These are phyloP conservation scores for Microthyrium microscopicum DNA, from an alignment of 2,329 filamentous ascomycete genomes.

Conservation along the genomic window DNA sequence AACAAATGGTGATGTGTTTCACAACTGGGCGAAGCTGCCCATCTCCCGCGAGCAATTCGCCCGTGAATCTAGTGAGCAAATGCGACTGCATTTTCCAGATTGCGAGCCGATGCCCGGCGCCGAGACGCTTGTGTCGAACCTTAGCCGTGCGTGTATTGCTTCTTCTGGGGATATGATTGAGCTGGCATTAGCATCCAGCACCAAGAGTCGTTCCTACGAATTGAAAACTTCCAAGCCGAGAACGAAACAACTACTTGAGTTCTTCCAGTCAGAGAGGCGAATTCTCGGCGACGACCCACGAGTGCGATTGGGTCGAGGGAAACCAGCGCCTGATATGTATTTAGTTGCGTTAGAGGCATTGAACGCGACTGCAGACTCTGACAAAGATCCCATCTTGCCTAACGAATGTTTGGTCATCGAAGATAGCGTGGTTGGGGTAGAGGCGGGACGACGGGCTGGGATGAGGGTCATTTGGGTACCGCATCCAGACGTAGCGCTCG, in stretches of 20 bases:
- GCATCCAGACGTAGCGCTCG: conserved; percentile 58
- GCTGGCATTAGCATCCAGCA: conserved; percentile 75
- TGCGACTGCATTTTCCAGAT: conserved; percentile 53
- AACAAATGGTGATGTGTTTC: conserved; percentile 40
- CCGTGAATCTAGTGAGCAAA: conserved; percentile 41
- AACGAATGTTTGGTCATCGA: conserved; percentile 93
- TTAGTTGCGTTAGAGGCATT: conserved; percentile 69
- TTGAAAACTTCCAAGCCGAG: conserved; percentile 68
- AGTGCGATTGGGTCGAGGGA: conserved; percentile 62
- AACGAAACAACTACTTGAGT: conserved; percentile 33
- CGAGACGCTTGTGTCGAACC: conserved; percentile 43
- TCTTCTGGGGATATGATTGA: conserved; percentile 39
- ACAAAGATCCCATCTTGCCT: conserved; percentile 48
- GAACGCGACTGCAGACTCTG: conserved; percentile 49
- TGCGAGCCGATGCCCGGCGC: conserved; percentile 70
- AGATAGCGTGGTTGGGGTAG: conserved; percentile 83
- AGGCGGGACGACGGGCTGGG: conserved; percentile 74
- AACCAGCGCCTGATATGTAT: conserved; percentile 90
- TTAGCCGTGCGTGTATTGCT: no score
- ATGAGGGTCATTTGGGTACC: conserved; percentile 93
- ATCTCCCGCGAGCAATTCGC: conserved; percentile 54
- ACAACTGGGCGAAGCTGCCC: conserved; percentile 73
- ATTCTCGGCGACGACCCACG: conserved; percentile 75
- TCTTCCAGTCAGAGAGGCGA: conserved; percentile 51
- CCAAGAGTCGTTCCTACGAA: conserved; percentile 52